Percentiles rank a stretch among this genome's conserved stretches.
phyloP scores from a whole-genome alignment of 1,284 basidiomycete species.

The Pseudozyma sp. region DNA sequence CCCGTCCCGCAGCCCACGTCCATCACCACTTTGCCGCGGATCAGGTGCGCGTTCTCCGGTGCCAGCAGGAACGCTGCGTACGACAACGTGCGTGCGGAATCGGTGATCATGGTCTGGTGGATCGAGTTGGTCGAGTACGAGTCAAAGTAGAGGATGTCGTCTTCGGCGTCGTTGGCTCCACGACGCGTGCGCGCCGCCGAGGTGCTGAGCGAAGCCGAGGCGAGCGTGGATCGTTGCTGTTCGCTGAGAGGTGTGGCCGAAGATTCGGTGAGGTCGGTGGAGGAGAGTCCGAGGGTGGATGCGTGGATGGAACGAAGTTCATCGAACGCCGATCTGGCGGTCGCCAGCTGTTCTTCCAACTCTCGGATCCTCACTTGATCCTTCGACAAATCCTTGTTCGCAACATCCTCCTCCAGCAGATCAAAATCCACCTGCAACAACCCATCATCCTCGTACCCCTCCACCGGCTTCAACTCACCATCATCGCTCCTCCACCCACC shows the following conservation, averaged over 20 bases:
- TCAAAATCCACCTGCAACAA: slow-evolving; percentile 64
- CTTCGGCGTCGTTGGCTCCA: slow-evolving; percentile 65
- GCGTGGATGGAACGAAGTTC: slow-evolving; percentile 53
- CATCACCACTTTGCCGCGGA: slow-evolving; percentile 86
- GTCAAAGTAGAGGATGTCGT: slow-evolving; percentile 94
- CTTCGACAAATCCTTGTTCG: neutral
- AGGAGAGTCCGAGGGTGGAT: slow-evolving; percentile 35
- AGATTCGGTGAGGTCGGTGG: slow-evolving; percentile 22
- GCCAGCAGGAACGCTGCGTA: slow-evolving; percentile 89
- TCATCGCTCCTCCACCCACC: slow-evolving; percentile 54
- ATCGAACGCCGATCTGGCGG: slow-evolving; percentile 45
- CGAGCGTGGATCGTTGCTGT: slow-evolving; percentile 16
- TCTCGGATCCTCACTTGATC: slow-evolving; percentile 23
- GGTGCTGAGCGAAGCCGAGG: slow-evolving; percentile 10
- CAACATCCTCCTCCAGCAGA: slow-evolving; percentile 9
- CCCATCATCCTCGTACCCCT: slow-evolving; percentile 64
- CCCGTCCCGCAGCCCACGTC: slow-evolving; percentile 79
- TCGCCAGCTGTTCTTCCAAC: slow-evolving; percentile 50
- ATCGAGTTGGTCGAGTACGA: slow-evolving; percentile 89
- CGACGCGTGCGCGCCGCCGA: slow-evolving; percentile 14
- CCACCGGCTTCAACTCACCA: slow-evolving; percentile 61
- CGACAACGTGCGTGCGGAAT: slow-evolving; percentile 90
- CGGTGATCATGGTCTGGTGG: slow-evolving; percentile 76
- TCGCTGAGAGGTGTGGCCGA: neutral
- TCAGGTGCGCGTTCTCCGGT: slow-evolving; percentile 80